Evolutionary conservation across 2,329 filamentous ascomycete genomes (phyloP).

Genomic region (Fusarium poae): DNA sequence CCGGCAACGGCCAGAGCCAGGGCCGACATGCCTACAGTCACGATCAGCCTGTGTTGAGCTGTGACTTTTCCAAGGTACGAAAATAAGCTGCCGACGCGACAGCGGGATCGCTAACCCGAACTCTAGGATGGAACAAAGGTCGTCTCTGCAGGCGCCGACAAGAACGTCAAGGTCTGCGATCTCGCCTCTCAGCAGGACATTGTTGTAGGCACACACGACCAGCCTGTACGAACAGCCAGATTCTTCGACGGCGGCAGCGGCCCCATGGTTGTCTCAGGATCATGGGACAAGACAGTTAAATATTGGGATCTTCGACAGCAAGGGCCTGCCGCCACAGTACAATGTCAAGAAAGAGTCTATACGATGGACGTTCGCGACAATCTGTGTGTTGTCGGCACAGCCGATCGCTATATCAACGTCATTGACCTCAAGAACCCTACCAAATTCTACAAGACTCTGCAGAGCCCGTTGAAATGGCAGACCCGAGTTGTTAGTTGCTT

Average conservation of each 20-base stretch:
- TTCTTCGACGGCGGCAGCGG: conserved; percentile 80
- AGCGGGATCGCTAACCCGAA: conserved; percentile 13
- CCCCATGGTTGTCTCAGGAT: conserved; percentile 90
- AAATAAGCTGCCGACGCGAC: background rate
- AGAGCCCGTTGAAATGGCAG: conserved; percentile 98
- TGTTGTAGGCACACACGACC: conserved; percentile 87
- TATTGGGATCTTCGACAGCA: conserved; percentile 85
- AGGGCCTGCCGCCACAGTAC: conserved; percentile 73
- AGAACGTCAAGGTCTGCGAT: conserved; percentile 89
- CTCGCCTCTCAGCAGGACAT: conserved; percentile 74
- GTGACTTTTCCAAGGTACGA: conserved; percentile 88
- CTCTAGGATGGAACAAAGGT: conserved; percentile 88
- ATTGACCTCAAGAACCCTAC: conserved; percentile 89
- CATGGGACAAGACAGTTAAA: conserved; percentile 91
- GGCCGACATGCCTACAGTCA: conserved; percentile 90
- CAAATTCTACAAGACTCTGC: conserved; percentile 95
- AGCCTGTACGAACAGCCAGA: conserved; percentile 81
- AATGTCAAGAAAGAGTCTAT: conserved; percentile 84
- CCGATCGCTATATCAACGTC: conserved; percentile 96
- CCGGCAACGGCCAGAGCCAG: conserved; percentile 79
- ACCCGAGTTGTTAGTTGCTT: conserved; percentile 96
- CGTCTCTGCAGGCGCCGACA: conserved; percentile 89
- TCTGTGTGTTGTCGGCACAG: conserved; percentile 90
- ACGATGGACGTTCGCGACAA: conserved; percentile 92
- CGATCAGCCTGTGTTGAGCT: conserved; percentile 84